Base-by-base conservation (phyloP, 306 rosid genomes). In the Senna tora region DNA sequence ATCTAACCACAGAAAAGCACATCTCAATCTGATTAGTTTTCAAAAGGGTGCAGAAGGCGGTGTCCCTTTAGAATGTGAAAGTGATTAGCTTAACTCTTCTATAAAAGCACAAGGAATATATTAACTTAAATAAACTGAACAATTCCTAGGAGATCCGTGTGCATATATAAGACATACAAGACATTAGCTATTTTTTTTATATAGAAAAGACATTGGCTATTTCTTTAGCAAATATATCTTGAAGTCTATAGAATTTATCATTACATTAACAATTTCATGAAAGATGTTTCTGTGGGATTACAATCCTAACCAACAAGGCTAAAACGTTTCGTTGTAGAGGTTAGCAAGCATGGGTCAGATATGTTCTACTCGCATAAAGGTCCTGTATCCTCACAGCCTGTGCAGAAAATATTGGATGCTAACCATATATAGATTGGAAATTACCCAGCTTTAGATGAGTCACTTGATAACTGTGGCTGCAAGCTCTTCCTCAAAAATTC, bases 401-500 rank as follows among this genome's bases (percentile, higher is more conserved):
- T 10, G 16, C 12, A 41, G 73, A 50, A 34, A 76, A 72, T 47
- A 14, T 38, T 34, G 32, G 39, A 63, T 12, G 56, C 56, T 65
- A 30, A 39, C 43, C 58, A 53, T 50, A 47, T 17, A 52, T 21
- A 63, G 21, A 62, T 6, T 34, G 38, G 25, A 73, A 73, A 71
- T 88, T 77, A 84, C 2, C 69, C 79, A 17, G 86, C 85, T 73
- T 67, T 72, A 21, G 86, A 81, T 32, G 75, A 61, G 65, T 69
- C 89, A 12, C 55, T 60, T 0, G 87, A 42, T 55, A 85, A 78
- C 74, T 91, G 75, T 1, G 86, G 85, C 49, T 67, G 90, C 43
- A 89, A 72, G 82, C 82, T 89, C 82, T 80, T 87, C 80, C 96
- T 85, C 67, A 94, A 85, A 75, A 89, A 86, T 70, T 75, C 84